A percentile compares a stretch with the other conserved stretches of the same genome.
Conservation (phyloP, 805 yeast species). For the Cyberlindnera americana region DNA sequence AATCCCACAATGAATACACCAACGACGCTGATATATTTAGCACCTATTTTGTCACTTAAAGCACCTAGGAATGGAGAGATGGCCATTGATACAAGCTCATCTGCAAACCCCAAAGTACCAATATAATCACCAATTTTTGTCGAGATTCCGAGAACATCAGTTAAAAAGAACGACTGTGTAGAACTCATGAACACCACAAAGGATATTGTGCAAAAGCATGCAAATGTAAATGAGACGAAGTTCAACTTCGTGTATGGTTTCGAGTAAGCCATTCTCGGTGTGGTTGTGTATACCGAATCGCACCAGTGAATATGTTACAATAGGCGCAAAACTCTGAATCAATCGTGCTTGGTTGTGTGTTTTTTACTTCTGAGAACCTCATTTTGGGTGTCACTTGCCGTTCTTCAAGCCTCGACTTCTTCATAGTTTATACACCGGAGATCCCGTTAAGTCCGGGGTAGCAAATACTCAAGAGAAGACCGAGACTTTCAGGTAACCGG, state of each 20-base stretch:
- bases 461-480: neutral
- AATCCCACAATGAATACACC: conserved; percentile 49
- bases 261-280: conserved; percentile 7
- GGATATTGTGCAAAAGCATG: conserved; percentile 39
- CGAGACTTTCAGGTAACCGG: conserved; percentile 6
- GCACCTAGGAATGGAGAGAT: conserved; percentile 64
- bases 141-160: conserved; percentile 33
- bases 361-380: no score
- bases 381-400: no score
- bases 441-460: neutral
- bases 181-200: conserved; percentile 41
- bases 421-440: no score
- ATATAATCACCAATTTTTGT: conserved; percentile 40
- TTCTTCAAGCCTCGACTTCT: no score
- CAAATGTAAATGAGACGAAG: conserved; percentile 31
- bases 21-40: conserved; percentile 46
- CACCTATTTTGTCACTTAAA: conserved; percentile 57
- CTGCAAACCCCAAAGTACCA: conserved; percentile 51
- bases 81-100: conserved; percentile 52
- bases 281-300: neutral
- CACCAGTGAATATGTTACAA: neutral
- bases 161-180: conserved; percentile 42
- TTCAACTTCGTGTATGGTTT: conserved; percentile 25
- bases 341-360: no score
- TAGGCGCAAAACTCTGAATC: neutral